Evolutionary conservation across 305 asterid genomes (phyloP).

Genomic region (Nicotiana rustica): DNA sequence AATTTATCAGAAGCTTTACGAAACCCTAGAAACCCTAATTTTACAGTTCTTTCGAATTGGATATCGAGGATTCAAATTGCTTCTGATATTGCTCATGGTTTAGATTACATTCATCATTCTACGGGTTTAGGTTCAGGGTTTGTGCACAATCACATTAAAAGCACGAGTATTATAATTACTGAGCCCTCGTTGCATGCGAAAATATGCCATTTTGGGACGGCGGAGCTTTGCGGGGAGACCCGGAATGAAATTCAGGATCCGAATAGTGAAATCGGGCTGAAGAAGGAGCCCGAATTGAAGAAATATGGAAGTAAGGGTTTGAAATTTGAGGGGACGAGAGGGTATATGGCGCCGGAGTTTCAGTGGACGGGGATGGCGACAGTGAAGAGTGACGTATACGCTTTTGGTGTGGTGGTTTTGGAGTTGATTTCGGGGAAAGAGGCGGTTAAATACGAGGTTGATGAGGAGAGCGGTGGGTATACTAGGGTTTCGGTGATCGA

Average conservation of each 20-base stretch:
- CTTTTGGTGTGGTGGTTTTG: conserved; percentile 88
- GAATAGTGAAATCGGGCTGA: background rate
- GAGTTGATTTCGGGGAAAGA: conserved; percentile 83
- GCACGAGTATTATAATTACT: conserved; percentile 64
- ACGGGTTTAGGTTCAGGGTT: conserved; percentile 73
- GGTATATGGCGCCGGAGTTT: conserved; percentile 97
- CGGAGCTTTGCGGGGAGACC: conserved; percentile 93
- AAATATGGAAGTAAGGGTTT: conserved; percentile 50
- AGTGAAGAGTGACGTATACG: conserved; percentile 74
- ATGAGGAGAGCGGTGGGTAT: conserved; percentile 68
- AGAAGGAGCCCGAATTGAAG: conserved; percentile 38
- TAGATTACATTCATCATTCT: conserved; percentile 84
- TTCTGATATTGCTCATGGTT: conserved; percentile 80
- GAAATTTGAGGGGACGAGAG: conserved; percentile 85
- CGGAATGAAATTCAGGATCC: conserved; percentile 24
- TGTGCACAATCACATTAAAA: conserved; percentile 87
- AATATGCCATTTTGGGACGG: conserved; percentile 88
- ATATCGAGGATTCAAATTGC: conserved; percentile 68
- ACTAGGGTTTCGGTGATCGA: conserved; percentile 78
- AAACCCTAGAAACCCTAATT: conserved; percentile 63
- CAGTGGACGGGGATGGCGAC: conserved; percentile 66
- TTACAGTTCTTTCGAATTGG: conserved; percentile 76
- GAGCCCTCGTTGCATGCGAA: conserved; percentile 62
- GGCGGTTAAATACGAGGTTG: conserved; percentile 63
- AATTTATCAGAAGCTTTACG: conserved; percentile 68